Percentiles rank a stretch among this genome's conserved stretches.
Evolutionary conservation across 306 rosid species (phyloP).

Genomic region (Vigna unguiculata): DNA sequence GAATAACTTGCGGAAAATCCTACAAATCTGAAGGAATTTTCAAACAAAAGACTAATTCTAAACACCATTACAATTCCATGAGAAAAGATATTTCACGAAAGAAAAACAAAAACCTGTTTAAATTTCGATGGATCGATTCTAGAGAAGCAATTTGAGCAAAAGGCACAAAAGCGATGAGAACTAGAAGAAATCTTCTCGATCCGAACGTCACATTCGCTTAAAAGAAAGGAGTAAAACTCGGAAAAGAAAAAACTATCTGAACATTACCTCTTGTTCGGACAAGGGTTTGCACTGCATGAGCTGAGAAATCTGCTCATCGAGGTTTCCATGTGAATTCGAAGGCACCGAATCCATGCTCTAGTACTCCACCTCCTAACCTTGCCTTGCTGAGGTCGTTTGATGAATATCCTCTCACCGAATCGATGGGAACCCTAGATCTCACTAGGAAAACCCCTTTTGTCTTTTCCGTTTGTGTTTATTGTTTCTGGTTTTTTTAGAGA

Average conservation of each 20-base stretch:
- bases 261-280: conserved; percentile 85
- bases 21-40: conserved; percentile 33
- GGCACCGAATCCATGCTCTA: conserved; percentile 77
- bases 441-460: conserved; percentile 51
- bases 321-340: conserved; percentile 84
- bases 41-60: neutral
- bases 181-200: conserved; percentile 48
- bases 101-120: neutral
- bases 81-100: conserved; percentile 17
- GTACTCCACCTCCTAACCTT: conserved; percentile 37
- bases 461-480: conserved; percentile 37
- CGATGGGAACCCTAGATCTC: conserved; percentile 63
- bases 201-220: conserved; percentile 38
- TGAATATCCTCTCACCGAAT: conserved; percentile 50
- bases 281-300: conserved; percentile 99
- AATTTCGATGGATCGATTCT: conserved; percentile 43
- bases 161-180: neutral
- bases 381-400: conserved; percentile 24
- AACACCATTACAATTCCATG: neutral
- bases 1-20: neutral
- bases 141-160: conserved; percentile 39
- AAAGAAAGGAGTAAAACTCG: neutral
- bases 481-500: conserved; percentile 37
- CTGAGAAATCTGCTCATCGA: conserved; percentile 94
- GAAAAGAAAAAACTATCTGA: neutral